These are phyloP conservation scores for Aquilaria sinensis DNA, from an alignment of 345 rosid species.

Conservation along the genomic window DNA sequence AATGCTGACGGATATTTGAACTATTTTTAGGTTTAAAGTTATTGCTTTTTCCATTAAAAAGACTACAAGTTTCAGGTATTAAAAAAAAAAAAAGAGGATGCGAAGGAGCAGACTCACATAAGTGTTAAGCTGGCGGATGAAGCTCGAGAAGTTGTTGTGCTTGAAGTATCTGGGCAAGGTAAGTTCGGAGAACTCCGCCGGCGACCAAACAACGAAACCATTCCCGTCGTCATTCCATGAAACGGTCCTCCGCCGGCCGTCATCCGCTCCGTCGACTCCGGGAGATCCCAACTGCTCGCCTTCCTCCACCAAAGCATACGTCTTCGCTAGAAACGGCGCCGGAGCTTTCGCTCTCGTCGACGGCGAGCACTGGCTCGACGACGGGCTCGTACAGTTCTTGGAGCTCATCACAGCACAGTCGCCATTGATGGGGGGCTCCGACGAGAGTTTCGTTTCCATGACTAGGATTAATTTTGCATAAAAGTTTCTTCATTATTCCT, in stretches of 20 bases:
- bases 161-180: constrained; percentile 57
- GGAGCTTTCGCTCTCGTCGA: constrained; percentile 35
- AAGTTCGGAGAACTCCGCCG: constrained; percentile 51
- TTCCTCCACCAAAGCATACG: constrained; percentile 57
- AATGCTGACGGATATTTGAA: too few species aligned
- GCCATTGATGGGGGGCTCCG: too few species aligned
- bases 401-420: too few species aligned
- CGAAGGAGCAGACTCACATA: constrained; percentile 30
- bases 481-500: too few species aligned
- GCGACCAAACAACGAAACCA: constrained; percentile 62
- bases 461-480: too few species aligned
- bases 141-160: constrained; percentile 73
- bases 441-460: too few species aligned
- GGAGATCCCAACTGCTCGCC: constrained; percentile 13
- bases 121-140: constrained; percentile 65
- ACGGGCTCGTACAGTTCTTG: too few species aligned
- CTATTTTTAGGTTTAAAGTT: too few species aligned
- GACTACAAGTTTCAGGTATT: too few species aligned
- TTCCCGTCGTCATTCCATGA: constrained; percentile 46
- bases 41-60: too few species aligned
- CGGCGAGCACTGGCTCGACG: too few species aligned
- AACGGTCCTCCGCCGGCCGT: constrained; percentile 19
- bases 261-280: background rate
- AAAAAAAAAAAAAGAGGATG: too few species aligned
- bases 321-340: constrained; percentile 54